A percentile compares a stretch with the other conserved stretches of the same genome.
Conservation (phyloP, 768 basidiomycete genomes). For the Phylloporus sp. region DNA sequence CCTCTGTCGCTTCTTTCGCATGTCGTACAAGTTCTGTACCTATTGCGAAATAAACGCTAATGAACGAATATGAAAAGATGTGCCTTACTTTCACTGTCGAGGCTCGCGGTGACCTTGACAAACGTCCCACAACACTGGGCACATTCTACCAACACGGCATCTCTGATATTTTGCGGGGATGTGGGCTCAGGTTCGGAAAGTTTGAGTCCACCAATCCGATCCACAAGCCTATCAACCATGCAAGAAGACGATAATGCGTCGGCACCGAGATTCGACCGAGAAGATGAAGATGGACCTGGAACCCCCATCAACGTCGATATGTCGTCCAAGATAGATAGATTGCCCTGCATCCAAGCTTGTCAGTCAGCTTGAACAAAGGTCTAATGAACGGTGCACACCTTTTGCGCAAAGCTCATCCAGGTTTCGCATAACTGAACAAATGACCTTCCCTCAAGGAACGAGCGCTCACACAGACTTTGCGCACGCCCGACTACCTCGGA, state of each 20-base stretch:
- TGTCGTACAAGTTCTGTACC: conserved; percentile 20
- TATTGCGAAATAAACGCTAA: neutral
- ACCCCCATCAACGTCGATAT: conserved; percentile 42
- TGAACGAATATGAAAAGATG: neutral
- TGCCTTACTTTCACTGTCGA: conserved; percentile 20
- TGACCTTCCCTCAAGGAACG: conserved; percentile 46
- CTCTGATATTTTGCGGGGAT: neutral
- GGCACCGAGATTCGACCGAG: neutral
- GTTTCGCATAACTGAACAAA: conserved; percentile 68
- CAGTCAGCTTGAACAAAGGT: neutral
- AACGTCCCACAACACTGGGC: conserved; percentile 42
- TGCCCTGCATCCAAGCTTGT: conserved; percentile 35
- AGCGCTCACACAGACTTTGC: conserved; percentile 32
- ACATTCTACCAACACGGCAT: conserved; percentile 32
- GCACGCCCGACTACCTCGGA: conserved; percentile 40
- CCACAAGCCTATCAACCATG: conserved; percentile 17
- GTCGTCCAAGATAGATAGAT: conserved; percentile 44
- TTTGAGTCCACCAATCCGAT: conserved; percentile 18
- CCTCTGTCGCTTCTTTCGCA: conserved; percentile 13
- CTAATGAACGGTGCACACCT: conserved; percentile 36
- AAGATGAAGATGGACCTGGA: conserved; percentile 3
- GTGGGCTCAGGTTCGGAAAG: conserved; percentile 7
- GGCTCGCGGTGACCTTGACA: conserved; percentile 40
- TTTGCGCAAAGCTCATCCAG: conserved; percentile 65
- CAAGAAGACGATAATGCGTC: conserved; percentile 1